These are phyloP conservation scores for Pseudogymnoascus sp. DNA, from an alignment of 2,329 filamentous ascomycete species.

Conservation along the genomic window DNA sequence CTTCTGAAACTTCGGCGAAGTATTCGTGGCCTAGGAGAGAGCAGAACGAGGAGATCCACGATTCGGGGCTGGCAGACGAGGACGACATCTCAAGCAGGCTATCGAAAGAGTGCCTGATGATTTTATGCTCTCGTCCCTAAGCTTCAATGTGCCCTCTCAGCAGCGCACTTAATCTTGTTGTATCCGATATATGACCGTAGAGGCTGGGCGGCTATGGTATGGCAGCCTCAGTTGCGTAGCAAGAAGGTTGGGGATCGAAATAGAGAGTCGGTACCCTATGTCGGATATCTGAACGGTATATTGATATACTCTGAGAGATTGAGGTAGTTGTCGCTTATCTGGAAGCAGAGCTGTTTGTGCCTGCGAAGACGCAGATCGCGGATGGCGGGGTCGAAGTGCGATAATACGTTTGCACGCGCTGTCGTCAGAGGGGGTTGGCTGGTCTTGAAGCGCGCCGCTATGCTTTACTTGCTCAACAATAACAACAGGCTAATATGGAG, in stretches of 20 bases:
- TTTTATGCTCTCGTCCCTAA: slow-evolving; percentile 6
- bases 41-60: slow-evolving; percentile 98
- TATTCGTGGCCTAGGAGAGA: slow-evolving; percentile 94
- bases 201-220: neutral
- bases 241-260: neutral
- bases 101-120: neutral
- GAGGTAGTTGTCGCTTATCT: slow-evolving; percentile 7
- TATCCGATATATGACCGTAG: neutral
- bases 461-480: neutral
- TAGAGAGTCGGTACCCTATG: neutral
- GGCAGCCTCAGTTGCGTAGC: slow-evolving; percentile 1
- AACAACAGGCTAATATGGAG: neutral
- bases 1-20: slow-evolving; percentile 96
- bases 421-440: neutral
- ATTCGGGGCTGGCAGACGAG: slow-evolving; percentile 44
- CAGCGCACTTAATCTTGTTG: neutral
- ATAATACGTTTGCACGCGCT: slow-evolving; percentile 1
- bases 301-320: neutral
- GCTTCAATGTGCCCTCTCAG: slow-evolving; percentile 6
- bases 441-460: neutral
- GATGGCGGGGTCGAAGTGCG: slow-evolving; percentile 3
- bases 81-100: slow-evolving; percentile 7
- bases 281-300: slow-evolving; percentile 1
- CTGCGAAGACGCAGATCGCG: neutral
- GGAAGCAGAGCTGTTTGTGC: slow-evolving; percentile 1